Evolutionary conservation across 2,329 filamentous ascomycete genomes (phyloP), one percentile per base, ranked within the genome.

Genomic region (Fusarium pseudograminearum): DNA sequence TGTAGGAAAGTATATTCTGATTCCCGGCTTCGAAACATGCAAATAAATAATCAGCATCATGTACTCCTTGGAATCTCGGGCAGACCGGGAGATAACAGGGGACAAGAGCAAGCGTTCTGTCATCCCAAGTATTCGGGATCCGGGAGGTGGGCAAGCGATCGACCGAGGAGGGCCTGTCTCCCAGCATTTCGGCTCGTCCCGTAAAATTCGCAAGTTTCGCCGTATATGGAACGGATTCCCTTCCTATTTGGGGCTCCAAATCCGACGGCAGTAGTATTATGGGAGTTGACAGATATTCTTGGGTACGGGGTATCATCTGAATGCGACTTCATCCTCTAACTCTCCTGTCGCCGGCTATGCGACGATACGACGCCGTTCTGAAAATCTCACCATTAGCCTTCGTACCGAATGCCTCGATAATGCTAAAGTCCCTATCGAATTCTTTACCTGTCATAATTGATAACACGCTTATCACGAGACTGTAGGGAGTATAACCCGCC

Each of bases 171-270:
- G 61, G 67, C 60, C 61, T 61, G 61, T 59, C 63, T 52, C 33
- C 57, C 57, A 71, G 61, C 45, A 60, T 48, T 48, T 74, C 73
- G 73, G 73, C 70, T 75, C 73, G 73, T 74, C 71, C 73, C 73
- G 73, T 65, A 52, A 22, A 51, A 55, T 67, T 74, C 73, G 73
- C 73, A 74, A 75, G 70, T 57, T 74, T 68, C 70, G 20, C 73
- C 65, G 31, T 57, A 62, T 69, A 50, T 20, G 59, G 73, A 64
- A 48, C 60, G 57, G 56, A 51, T 53, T 65, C 31, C 40, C 47
- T 65, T 60, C 62, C 62, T 53, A 16, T 65, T 65, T 22, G 20
- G 42, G 52, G 61, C 56, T 16, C 30, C 26, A 38, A 31, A 52
- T 31, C 57, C 66, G 69, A 34, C 42, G 36, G 56, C 50, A 48